A percentile compares a stretch with the other conserved stretches of the same genome.
Evolutionary conservation across 202 grass and related monocot species (phyloP).

Genomic region (Saccharum hybrid): DNA sequence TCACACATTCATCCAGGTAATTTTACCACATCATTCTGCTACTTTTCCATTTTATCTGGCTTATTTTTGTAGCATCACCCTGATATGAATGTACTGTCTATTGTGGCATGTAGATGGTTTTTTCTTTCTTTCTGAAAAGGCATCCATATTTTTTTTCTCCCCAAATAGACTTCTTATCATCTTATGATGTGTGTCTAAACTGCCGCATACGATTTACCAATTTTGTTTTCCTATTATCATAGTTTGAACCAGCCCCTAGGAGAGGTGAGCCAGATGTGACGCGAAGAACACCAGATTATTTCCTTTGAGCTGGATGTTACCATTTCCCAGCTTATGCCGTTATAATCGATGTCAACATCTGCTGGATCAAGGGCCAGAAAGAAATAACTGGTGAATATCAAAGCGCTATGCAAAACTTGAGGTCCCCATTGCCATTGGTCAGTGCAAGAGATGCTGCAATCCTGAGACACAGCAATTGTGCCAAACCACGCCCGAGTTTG

Average conservation of each 20-base stretch:
- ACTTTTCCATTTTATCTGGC: neutral
- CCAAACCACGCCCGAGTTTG: constrained; percentile 35
- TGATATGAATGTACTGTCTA: neutral
- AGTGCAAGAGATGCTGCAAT: constrained; percentile 39
- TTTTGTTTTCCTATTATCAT: constrained; percentile 18
- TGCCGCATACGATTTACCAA: neutral
- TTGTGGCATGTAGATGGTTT: neutral
- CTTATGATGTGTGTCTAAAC: neutral
- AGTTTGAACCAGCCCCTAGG: constrained; percentile 76
- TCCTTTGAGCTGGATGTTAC: constrained; percentile 48
- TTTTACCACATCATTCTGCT: constrained; percentile 5
- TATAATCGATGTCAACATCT: constrained; percentile 34
- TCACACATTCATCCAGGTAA: constrained; percentile 78
- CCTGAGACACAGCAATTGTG: constrained; percentile 31
- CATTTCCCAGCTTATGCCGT: constrained; percentile 33
- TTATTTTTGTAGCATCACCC: constrained; percentile 14
- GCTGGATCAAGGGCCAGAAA: constrained; percentile 43
- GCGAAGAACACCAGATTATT: constrained; percentile 73
- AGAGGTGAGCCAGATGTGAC: constrained; percentile 81
- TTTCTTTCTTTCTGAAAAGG: neutral
- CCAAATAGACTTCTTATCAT: neutral
- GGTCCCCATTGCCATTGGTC: constrained; percentile 35
- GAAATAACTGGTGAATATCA: constrained; percentile 49
- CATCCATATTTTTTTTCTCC: neutral
- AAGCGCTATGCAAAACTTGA: constrained; percentile 38